A percentile compares a stretch with the other conserved stretches of the same genome.
These are phyloP conservation scores for Hordeum vulgare DNA, from an alignment of 176 grass and related monocot genomes.

Conservation along the genomic window DNA sequence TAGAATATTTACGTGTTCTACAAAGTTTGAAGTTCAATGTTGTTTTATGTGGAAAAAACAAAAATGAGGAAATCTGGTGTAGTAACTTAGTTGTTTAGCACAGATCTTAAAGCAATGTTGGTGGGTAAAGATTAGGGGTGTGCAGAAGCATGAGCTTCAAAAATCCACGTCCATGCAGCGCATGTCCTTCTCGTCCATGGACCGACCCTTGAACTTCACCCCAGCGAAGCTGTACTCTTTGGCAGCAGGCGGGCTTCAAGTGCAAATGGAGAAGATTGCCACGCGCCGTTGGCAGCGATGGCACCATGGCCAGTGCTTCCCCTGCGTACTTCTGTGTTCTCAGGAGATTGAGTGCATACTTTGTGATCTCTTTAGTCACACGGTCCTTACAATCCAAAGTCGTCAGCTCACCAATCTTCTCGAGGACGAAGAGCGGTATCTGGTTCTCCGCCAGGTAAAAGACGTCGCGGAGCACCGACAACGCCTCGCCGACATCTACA, in stretches of 20 bases:
- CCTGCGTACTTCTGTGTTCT: not conserved
- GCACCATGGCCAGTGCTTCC: not conserved
- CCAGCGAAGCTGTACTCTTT: not conserved
- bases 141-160: too few species aligned
- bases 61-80: too few species aligned
- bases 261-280: conserved; percentile 28
- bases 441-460: conserved; percentile 20
- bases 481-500: not conserved
- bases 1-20: too few species aligned
- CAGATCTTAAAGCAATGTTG: too few species aligned
- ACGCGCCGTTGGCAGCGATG: too few species aligned
- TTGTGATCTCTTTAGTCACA: not conserved
- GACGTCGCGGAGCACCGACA: not conserved
- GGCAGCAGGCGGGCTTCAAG: too few species aligned
- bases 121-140: too few species aligned
- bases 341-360: not conserved
- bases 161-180: too few species aligned
- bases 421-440: conserved; percentile 8
- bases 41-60: too few species aligned
- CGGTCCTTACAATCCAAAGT: rapidly evolving
- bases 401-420: not conserved
- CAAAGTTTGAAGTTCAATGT: too few species aligned
- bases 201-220: not conserved
- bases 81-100: too few species aligned
- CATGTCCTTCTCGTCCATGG: rapidly evolving